These are phyloP conservation scores for Butyriboletus loyo DNA, from an alignment of 768 basidiomycete genomes.

Conservation along the genomic window DNA sequence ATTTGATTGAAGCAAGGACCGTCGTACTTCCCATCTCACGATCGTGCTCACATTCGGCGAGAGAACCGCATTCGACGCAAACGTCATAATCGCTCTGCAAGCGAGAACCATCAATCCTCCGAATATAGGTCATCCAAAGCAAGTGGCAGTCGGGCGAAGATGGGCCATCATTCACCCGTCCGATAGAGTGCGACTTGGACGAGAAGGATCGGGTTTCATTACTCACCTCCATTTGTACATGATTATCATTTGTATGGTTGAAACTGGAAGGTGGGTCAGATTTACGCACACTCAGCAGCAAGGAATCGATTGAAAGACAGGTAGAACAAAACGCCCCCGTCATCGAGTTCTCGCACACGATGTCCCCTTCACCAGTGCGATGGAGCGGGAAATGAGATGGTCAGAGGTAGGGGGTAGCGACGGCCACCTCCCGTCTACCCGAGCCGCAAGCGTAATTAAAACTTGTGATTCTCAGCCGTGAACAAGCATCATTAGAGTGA, in stretches of 20 bases:
- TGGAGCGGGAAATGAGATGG: not conserved
- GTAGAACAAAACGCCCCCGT: not conserved
- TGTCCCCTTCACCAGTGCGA: not conserved
- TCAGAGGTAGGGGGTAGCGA: constrained; percentile 17
- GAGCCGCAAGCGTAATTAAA: constrained; percentile 7
- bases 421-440: constrained; percentile 15
- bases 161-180: not conserved
- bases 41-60: constrained; percentile 69
- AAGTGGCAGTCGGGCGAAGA: not conserved
- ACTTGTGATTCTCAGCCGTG: constrained; percentile 19
- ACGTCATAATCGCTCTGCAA: constrained; percentile 70
- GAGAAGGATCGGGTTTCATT: constrained; percentile 14
- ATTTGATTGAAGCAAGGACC: not conserved
- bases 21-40: constrained; percentile 20
- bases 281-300: constrained; percentile 5
- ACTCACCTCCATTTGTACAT: constrained; percentile 70
- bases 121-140: constrained; percentile 1
- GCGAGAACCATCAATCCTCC: constrained; percentile 9
- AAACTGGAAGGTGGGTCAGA: constrained; percentile 46
- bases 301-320: not conserved
- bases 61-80: constrained; percentile 67
- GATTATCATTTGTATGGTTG: constrained; percentile 67
- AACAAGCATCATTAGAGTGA: constrained; percentile 10
- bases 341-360: not conserved
- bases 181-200: constrained; percentile 20